Percentiles rank a stretch among this genome's conserved stretches.
Evolutionary conservation across 768 basidiomycete species (phyloP).

Genomic region (Amyloporia xantha): DNA sequence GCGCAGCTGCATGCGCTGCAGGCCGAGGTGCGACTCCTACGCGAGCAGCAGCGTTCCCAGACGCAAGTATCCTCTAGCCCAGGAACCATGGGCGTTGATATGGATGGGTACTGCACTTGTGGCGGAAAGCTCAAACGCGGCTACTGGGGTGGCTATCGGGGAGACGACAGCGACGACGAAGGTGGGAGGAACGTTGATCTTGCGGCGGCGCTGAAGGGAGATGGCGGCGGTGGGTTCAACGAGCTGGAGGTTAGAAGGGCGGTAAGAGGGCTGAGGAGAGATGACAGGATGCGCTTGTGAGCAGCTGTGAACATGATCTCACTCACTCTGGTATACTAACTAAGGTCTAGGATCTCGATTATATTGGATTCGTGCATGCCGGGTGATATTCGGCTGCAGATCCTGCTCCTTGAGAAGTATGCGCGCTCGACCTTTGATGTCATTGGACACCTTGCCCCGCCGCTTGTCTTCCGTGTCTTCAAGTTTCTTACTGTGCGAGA

Average conservation of each 20-base stretch:
- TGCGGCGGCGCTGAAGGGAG: slow-evolving; percentile 40
- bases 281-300: slow-evolving; percentile 70
- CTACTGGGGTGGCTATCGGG: slow-evolving; percentile 69
- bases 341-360: slow-evolving; percentile 44
- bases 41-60: slow-evolving; percentile 24
- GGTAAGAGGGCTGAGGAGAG: slow-evolving; percentile 52
- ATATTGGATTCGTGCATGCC: slow-evolving; percentile 72
- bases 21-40: slow-evolving; percentile 65
- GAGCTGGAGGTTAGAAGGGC: slow-evolving; percentile 66
- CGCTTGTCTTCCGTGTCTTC: slow-evolving; percentile 59
- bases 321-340: not conserved
- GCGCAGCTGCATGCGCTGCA: slow-evolving; percentile 83
- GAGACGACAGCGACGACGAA: slow-evolving; percentile 39
- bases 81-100: slow-evolving; percentile 12
- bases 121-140: slow-evolving; percentile 56
- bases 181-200: slow-evolving; percentile 43
- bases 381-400: slow-evolving; percentile 80
- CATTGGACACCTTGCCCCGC: slow-evolving; percentile 61
- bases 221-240: slow-evolving; percentile 50
- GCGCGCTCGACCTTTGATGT: slow-evolving; percentile 78
- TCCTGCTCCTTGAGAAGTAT: slow-evolving; percentile 80
- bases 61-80: slow-evolving; percentile 10
- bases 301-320: slow-evolving; percentile 23
- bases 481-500: slow-evolving; percentile 52
- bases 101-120: slow-evolving; percentile 38